Evolutionary conservation across 495 filamentous ascomycete genomes (phyloP).

Genomic region (Hypoxylon trugodes): DNA sequence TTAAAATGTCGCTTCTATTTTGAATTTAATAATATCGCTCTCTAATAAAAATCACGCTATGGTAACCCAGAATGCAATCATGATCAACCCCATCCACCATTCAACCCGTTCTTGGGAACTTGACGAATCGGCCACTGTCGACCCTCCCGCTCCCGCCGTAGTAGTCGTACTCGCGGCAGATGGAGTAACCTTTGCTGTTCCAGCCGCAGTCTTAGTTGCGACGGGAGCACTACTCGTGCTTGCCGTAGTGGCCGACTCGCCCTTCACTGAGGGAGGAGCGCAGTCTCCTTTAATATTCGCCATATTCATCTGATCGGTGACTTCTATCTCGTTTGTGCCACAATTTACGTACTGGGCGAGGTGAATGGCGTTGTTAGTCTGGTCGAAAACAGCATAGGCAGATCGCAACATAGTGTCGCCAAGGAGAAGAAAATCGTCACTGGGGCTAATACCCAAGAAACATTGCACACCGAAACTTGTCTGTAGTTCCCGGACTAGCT

Average conservation of each 20-base stretch:
- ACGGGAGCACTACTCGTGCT: neutral
- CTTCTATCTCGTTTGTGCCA: slow-evolving; percentile 46
- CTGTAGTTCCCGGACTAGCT: slow-evolving; percentile 60
- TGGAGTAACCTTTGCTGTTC: neutral
- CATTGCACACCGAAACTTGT: slow-evolving; percentile 63
- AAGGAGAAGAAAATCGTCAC: slow-evolving; percentile 69
- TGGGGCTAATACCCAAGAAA: slow-evolving; percentile 78
- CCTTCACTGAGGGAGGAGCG: slow-evolving; percentile 18
- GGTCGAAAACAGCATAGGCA: slow-evolving; percentile 73
- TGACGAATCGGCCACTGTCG: slow-evolving; percentile 8
- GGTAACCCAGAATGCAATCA: slow-evolving; percentile 6
- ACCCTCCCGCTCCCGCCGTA: neutral
- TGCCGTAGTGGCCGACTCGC: neutral
- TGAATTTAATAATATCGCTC: too few relatives aligned
- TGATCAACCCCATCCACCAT: slow-evolving; percentile 3
- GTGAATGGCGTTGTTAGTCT: slow-evolving; percentile 54
- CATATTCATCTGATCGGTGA: slow-evolving; percentile 34
- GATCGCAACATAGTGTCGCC: slow-evolving; percentile 94
- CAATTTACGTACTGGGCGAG: slow-evolving; percentile 57
- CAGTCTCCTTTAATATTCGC: slow-evolving; percentile 35
- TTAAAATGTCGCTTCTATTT: too few relatives aligned
- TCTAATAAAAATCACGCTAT: neutral
- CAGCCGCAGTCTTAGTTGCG: neutral
- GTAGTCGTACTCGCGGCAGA: slow-evolving; percentile 4
- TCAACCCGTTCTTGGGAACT: neutral